Evolutionary conservation across 225 moss, liverwort and hornwort species (phyloP).

Genomic region (Polytrichum commune): DNA sequence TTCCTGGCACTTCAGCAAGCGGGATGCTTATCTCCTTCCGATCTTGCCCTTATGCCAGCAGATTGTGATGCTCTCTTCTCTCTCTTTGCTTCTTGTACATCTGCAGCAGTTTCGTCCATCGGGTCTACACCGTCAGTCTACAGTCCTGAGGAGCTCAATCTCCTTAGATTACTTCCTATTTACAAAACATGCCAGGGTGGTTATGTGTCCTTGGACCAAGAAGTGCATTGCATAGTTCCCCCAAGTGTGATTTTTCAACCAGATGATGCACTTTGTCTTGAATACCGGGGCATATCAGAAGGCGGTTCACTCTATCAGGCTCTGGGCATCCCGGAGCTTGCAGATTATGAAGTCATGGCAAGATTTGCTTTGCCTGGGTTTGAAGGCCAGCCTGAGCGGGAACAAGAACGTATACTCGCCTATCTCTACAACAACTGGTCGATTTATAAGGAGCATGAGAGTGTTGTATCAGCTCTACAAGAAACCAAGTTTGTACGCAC

Average conservation of each 20-base stretch:
- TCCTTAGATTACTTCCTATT: slow-evolving; percentile 74
- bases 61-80: slow-evolving; percentile 78
- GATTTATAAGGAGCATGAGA: slow-evolving; percentile 51
- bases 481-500: slow-evolving; percentile 73
- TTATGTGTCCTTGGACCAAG: slow-evolving; percentile 57
- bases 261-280: slow-evolving; percentile 68
- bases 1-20: slow-evolving; percentile 68
- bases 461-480: slow-evolving; percentile 52
- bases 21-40: slow-evolving; percentile 44
- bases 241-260: slow-evolving; percentile 75
- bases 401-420: slow-evolving; percentile 58
- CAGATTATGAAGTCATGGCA: slow-evolving; percentile 76
- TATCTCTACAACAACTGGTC: slow-evolving; percentile 70
- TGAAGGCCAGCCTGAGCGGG: slow-evolving; percentile 49
- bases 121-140: slow-evolving; percentile 37
- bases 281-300: slow-evolving; percentile 45
- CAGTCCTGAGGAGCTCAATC: slow-evolving; percentile 45
- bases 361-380: slow-evolving; percentile 78
- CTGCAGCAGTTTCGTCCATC: not conserved
- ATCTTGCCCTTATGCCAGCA: slow-evolving; percentile 54
- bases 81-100: slow-evolving; percentile 54
- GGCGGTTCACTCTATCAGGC: slow-evolving; percentile 64
- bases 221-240: slow-evolving; percentile 71
- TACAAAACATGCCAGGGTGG: slow-evolving; percentile 65
- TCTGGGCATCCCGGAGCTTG: slow-evolving; percentile 66